phyloP scores from a whole-genome alignment of 2,329 filamentous ascomycete genomes.

The Penicillium sp. region DNA sequence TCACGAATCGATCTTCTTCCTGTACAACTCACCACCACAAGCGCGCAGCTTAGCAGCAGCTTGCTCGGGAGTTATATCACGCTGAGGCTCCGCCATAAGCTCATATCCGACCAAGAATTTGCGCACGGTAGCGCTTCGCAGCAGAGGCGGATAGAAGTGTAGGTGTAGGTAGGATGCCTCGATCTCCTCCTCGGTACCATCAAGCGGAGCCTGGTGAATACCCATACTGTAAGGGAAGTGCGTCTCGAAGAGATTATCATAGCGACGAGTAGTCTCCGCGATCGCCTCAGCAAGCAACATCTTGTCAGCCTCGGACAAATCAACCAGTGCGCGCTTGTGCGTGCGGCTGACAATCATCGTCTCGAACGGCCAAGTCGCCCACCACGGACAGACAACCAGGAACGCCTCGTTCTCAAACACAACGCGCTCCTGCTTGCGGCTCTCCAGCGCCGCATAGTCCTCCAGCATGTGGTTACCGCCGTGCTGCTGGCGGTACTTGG shows the following conservation, averaged over 20 bases:
- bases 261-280: slow-evolving; percentile 82
- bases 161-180: slow-evolving; percentile 90
- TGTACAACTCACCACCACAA: slow-evolving; percentile 80
- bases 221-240: slow-evolving; percentile 97
- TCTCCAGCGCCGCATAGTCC: slow-evolving; percentile 83
- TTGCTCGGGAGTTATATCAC: slow-evolving; percentile 96
- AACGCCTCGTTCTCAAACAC: slow-evolving; percentile 86
- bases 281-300: slow-evolving; percentile 76
- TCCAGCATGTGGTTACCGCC: slow-evolving; percentile 72
- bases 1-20: slow-evolving; percentile 55
- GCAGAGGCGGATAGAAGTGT: slow-evolving; percentile 93
- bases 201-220: slow-evolving; percentile 89
- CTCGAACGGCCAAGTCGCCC: slow-evolving; percentile 97
- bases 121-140: slow-evolving; percentile 87
- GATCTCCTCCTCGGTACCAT: slow-evolving; percentile 76
- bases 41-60: slow-evolving; percentile 73
- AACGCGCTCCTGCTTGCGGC: slow-evolving; percentile 76
- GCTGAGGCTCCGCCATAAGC: slow-evolving; percentile 94
- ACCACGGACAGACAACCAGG: slow-evolving; percentile 90
- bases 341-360: slow-evolving; percentile 82
- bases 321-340: slow-evolving; percentile 80
- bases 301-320: slow-evolving; percentile 71
- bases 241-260: slow-evolving; percentile 96
- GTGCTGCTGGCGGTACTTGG: slow-evolving; percentile 72
- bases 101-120: slow-evolving; percentile 97